Evolutionary conservation across 164 flowering plant genomes (phyloP), one percentile per base, ranked within the genome.

Genomic region (Vitis cinerea): DNA sequence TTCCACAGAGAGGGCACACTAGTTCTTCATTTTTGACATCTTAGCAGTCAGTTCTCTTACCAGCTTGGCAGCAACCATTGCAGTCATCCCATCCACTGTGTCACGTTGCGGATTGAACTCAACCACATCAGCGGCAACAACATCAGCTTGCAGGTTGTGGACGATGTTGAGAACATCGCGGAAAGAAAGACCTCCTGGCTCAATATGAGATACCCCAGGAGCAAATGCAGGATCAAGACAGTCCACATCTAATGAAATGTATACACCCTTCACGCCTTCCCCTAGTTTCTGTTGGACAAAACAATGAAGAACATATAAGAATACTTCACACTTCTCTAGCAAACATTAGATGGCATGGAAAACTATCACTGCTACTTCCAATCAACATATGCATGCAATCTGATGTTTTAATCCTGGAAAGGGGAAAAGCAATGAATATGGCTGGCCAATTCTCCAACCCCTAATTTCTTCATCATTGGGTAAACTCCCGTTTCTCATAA

Each of bases 41-140:
- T 85, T 93, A 15, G 97, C 98, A 1, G 94, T 72, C 62, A 95
- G 75, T 71, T 95, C 99, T 79, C 99, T 84, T 15, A 93, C 99
- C 59, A 95, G 75, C 82, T 95, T 95, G 16, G 99, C 98, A 62
- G 99, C 96, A 71, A 95, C 99, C 99, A 95, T 95, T 2, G 93
- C 96, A 31, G 98, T 93, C 98, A 93, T 93, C 10, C 97, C 98
- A 83, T 91, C 98, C 19, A 91, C 98, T 64, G 97, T 95, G 81
- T 95, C 99, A n/a, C 99, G 90, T 78, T 95, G 98, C 0, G 99
- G 99, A 74, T 95, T 95, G 82, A 88, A 89, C 77, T 95, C 99
- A 19, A 95, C 99, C 69, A 95, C 98, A 74, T 95, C 99, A 7
- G 90, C 99, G 63, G 86, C 99, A 49, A 95, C 99, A 69, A 95